These are phyloP conservation scores for Pestalotiopsis sp. DNA, from an alignment of 2,329 filamentous ascomycete species.

Conservation along the genomic window DNA sequence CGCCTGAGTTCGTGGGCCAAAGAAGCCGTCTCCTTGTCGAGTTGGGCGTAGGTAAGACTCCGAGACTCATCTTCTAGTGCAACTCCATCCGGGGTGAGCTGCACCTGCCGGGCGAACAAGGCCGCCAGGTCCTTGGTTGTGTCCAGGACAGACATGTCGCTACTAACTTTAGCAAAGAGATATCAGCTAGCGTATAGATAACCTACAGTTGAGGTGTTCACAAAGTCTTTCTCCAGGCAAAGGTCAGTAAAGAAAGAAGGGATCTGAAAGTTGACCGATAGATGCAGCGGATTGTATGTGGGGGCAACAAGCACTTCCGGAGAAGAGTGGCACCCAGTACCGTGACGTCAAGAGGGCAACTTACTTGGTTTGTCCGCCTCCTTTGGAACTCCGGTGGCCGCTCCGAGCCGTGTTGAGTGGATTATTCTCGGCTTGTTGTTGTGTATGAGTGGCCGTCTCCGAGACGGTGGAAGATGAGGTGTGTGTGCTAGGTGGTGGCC, in stretches of 20 bases:
- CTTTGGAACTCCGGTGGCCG: neutral
- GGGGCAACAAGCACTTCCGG: neutral
- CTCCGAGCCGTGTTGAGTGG: neutral
- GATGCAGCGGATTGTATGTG: neutral
- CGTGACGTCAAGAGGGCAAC: slow-evolving; percentile 2
- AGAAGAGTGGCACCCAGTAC: neutral
- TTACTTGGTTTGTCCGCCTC: neutral
- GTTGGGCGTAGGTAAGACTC: slow-evolving; percentile 72
- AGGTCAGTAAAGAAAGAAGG: neutral
- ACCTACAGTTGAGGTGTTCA: too few species aligned
- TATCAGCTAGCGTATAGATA: too few species aligned
- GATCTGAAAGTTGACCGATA: neutral
- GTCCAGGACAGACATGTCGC: slow-evolving; percentile 68
- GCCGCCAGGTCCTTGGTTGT: slow-evolving; percentile 72
- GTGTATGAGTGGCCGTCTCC: neutral
- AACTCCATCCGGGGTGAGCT: slow-evolving; percentile 67
- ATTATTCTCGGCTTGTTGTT: neutral
- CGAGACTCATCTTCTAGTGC: slow-evolving; percentile 72
- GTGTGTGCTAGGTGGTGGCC: slow-evolving; percentile 2
- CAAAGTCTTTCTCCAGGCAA: too few species aligned
- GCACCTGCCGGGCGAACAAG: slow-evolving; percentile 71
- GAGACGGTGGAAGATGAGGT: neutral
- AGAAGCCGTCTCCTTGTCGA: slow-evolving; percentile 68
- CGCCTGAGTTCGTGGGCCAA: slow-evolving; percentile 66
- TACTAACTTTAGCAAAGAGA: neutral